Base-by-base conservation (phyloP, 352 stramenopile species). In the Pythium utonaiense region DNA sequence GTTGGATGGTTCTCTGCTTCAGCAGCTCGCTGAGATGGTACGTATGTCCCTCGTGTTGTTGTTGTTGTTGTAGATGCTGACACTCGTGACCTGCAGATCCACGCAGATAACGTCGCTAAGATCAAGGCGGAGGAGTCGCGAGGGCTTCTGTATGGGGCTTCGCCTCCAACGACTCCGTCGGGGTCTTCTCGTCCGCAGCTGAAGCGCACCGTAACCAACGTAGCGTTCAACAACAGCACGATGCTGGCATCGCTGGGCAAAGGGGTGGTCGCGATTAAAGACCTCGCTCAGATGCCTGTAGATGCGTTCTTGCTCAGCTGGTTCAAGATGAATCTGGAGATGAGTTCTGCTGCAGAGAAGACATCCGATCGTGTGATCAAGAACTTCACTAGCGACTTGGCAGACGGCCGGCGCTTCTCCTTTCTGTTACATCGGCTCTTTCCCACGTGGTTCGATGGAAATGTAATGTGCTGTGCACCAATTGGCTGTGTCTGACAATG, bases 351-450 rank as follows among this genome's bases (percentile, higher is more conserved):
- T 7, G 77, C 75, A 25, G 77, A 88, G 57, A 88, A 86, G 60
- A 70, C 78, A 17, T 70, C 65, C n/a, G 81, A 93, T 49, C 79
- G 80, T 30, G 76, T 72, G 13, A 71, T 93, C 60, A 88, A 88
- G 57, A 93, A 91, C 54, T 93, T 93, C 53, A 86, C 80, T 17
- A 78, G 72, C 6, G 84, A 93, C 36, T 69, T 93, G 21, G 57
- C 60, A 1, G 84, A 93, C 19, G 84, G 84, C 10, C 71, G 80
- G 1, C 75, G 78, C 6, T 82, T 78, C 47, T 90, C 81, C 6
- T 87, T 89, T 34, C 51, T 93, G 21, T 57, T 93, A 13, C 81
- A 93, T 69, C 78, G 77, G 2, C 67, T 93, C 4, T 90, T 88
- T 28, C 84, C 84, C 4, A 79, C 70, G 6, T 89, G 77, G 74